Conservation (phyloP, 2,329 filamentous ascomycete species). For the Trichophaea hybrida region DNA sequence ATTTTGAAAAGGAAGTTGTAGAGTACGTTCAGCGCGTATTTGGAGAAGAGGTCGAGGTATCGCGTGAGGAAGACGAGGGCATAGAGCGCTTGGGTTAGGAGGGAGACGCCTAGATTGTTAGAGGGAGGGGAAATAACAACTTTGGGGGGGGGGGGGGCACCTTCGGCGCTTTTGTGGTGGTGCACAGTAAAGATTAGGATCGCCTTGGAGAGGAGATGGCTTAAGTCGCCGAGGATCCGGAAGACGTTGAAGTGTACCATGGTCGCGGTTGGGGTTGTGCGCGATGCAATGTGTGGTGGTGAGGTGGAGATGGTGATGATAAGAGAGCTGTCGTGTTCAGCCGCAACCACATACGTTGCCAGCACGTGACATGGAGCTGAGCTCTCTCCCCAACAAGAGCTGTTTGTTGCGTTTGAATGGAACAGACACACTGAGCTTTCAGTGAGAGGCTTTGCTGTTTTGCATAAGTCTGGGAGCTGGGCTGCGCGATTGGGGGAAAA, state of each 20-base stretch:
- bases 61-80: slow-evolving; percentile 70
- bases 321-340: not conserved
- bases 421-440: no score
- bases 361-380: no score
- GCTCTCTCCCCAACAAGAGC: no score
- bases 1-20: slow-evolving; percentile 80
- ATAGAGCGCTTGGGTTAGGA: slow-evolving; percentile 84
- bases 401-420: no score
- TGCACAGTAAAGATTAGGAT: slow-evolving; percentile 87
- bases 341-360: no score
- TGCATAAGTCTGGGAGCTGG: no score
- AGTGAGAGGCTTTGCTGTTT: no score
- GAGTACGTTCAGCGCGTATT: slow-evolving; percentile 28
- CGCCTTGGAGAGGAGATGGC: slow-evolving; percentile 72
- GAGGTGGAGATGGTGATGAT: not conserved
- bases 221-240: slow-evolving; percentile 68
- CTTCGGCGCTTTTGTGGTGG: slow-evolving; percentile 73
- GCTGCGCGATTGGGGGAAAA: no score
- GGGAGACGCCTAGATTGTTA: slow-evolving; percentile 78
- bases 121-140: slow-evolving; percentile 3
- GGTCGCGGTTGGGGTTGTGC: not conserved
- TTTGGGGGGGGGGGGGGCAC: slow-evolving; percentile 31
- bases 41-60: slow-evolving; percentile 65
- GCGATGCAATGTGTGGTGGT: not conserved
- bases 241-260: slow-evolving; percentile 35